These are phyloP conservation scores for Leishmania aethiopica DNA, from an alignment of 208 protist species.

Conservation along the genomic window DNA sequence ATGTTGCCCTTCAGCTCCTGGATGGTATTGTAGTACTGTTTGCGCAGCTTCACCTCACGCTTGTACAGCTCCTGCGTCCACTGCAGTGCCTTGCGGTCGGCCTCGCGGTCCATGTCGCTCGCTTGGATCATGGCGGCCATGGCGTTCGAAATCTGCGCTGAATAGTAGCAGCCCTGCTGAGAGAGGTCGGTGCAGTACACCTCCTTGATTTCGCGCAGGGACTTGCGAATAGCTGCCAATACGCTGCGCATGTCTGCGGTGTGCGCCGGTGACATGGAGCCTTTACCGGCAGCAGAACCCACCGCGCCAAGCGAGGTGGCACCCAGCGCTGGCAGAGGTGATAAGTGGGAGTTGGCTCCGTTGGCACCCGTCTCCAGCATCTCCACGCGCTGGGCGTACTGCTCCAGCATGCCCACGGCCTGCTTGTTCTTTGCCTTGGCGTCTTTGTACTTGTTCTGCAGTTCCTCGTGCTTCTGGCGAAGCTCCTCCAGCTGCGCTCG, in stretches of 20 bases:
- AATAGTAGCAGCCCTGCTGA: slow-evolving; percentile 68
- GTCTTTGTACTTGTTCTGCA: slow-evolving; percentile 93
- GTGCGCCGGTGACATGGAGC: slow-evolving; percentile 25
- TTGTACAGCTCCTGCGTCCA: slow-evolving; percentile 92
- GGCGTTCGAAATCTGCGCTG: slow-evolving; percentile 67
- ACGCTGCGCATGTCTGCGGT: slow-evolving; percentile 63
- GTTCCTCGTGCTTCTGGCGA: slow-evolving; percentile 78
- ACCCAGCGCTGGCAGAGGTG: slow-evolving; percentile 34
- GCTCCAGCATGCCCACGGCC: slow-evolving; percentile 58
- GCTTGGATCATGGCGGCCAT: slow-evolving; percentile 81
- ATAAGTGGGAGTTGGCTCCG: slow-evolving; percentile 8
- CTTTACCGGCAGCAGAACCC: not conserved
- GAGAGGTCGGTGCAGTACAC: slow-evolving; percentile 64
- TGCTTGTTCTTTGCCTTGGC: slow-evolving; percentile 91
- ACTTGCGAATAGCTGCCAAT: slow-evolving; percentile 56
- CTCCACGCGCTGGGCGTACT: slow-evolving; percentile 73
- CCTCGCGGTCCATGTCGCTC: slow-evolving; percentile 62
- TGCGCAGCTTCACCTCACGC: slow-evolving; percentile 91
- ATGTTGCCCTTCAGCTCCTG: slow-evolving; percentile 95
- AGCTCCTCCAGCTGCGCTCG: slow-evolving; percentile 79
- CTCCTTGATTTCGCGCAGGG: slow-evolving; percentile 72
- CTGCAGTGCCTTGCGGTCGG: slow-evolving; percentile 78
- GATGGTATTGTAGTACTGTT: slow-evolving; percentile 94
- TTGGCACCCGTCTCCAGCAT: slow-evolving; percentile 49
- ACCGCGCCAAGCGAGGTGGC: slow-evolving; percentile 16